Base-by-base conservation (phyloP, 768 basidiomycete genomes). In the Suillus occidentalis region DNA sequence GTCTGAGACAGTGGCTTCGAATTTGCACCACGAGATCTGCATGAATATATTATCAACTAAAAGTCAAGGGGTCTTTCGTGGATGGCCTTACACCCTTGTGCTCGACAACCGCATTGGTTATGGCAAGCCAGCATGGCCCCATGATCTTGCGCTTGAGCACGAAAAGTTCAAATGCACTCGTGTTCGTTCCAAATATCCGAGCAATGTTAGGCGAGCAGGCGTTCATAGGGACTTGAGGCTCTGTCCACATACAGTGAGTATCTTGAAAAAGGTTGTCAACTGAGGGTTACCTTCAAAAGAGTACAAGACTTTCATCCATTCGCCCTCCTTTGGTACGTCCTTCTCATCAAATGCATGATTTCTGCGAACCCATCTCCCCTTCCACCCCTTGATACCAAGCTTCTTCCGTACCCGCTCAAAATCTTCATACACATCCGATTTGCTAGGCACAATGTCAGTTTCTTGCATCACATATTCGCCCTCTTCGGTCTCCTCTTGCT, bases 11-110 rank as follows among this genome's bases (percentile, higher is more conserved):
- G 86, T 88, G 20, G 86, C 90, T 78, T 99, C 97, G 14, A 98
- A 79, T 77, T 96, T 96, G 72, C 96, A 98, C 97, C 97, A 99
- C 1, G 97, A 97, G 39, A 94, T 85, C 97, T 98, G 31, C n/a
- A 16, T 31, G 13, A 40, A 63, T 12, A 52, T 39, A 28, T 45
- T n/a, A 5, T 1, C 9, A 36, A 36, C 39, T 64, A 6, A 67
- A 63, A 64, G 14, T 50, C 60, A 62, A 45, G 16, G 39, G 64
- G 7, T 28, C 31, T 31, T 58, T 31, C 8, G 39, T 3, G 6
- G 61, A 31, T 39, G 16, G 16, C 76, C 90, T 61, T 74, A 97
- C 95, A 2, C 91, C 92, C 76, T 92, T 90, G 69, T 88, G 78
- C 58, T 91, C 92, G 20, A 96, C 79, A 28, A 83, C 77, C 1